Evolutionary conservation across 176 grass and related monocot genomes (phyloP).

Genomic region (Saccharum officinarum): DNA sequence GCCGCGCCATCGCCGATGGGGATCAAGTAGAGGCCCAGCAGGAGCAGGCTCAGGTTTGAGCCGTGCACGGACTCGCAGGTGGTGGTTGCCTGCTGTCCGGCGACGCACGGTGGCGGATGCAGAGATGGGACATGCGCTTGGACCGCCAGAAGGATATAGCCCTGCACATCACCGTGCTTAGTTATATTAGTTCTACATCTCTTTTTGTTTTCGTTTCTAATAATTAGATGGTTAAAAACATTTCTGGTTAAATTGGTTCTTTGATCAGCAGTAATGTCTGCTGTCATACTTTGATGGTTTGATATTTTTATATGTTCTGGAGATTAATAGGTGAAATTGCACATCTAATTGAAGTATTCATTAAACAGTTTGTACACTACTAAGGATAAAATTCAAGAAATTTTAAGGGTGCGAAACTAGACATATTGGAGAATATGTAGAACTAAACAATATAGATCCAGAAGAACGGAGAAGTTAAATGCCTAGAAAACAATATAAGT

Average conservation of each 20-base stretch:
- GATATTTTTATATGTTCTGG: too few species aligned
- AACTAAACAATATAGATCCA: too few species aligned
- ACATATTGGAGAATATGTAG: neutral
- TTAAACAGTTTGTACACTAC: neutral
- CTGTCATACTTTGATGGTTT: too few species aligned
- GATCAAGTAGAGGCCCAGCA: conserved; percentile 63
- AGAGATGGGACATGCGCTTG: conserved; percentile 69
- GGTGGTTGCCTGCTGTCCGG: neutral
- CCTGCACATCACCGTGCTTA: conserved; percentile 42
- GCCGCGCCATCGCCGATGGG: conserved; percentile 63
- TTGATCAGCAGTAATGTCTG: too few species aligned
- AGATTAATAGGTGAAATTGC: neutral
- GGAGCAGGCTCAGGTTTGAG: conserved; percentile 55
- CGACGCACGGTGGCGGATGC: conserved; percentile 50
- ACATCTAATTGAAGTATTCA: neutral
- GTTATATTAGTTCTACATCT: neutral
- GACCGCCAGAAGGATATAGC: conserved; percentile 66
- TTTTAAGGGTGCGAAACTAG: neutral
- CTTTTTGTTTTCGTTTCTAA: neutral
- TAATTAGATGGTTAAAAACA: too few species aligned
- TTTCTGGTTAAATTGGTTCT: too few species aligned
- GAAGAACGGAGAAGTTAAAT: too few species aligned
- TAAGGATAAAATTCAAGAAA: neutral
- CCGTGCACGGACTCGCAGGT: conserved; percentile 46
- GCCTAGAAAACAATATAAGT: neutral